phyloP scores from a whole-genome alignment of 148 eudicot genomes.

The Bassia scoparia region DNA sequence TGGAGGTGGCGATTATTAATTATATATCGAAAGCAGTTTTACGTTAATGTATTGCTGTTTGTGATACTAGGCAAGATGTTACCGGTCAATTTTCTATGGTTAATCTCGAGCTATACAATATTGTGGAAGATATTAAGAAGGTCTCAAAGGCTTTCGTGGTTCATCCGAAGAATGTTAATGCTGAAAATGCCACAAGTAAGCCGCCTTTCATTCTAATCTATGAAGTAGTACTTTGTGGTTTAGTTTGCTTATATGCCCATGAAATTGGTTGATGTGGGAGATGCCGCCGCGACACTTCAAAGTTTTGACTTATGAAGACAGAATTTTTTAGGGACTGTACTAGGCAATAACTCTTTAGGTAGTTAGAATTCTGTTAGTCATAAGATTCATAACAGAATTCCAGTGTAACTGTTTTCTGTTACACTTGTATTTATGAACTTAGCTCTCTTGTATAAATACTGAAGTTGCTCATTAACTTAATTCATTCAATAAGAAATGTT shows the following conservation, averaged over 20 bases:
- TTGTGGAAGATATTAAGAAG: constrained; percentile 91
- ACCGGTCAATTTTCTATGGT: constrained; percentile 94
- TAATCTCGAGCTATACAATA: constrained; percentile 83
- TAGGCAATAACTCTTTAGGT: not conserved
- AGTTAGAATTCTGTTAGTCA: too few relatives aligned
- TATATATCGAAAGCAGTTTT: not conserved
- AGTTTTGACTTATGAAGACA: too few relatives aligned
- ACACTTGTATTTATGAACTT: too few relatives aligned
- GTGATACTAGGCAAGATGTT: constrained; percentile 66
- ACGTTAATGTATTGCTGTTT: constrained; percentile 11
- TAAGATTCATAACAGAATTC: too few relatives aligned
- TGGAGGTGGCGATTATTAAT: too few relatives aligned
- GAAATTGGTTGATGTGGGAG: too few relatives aligned
- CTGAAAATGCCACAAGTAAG: constrained; percentile 81
- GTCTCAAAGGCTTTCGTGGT: constrained; percentile 96
- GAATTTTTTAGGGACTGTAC: not conserved
- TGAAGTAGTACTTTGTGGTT: not conserved
- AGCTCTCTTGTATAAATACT: too few relatives aligned
- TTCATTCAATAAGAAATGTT: too few relatives aligned
- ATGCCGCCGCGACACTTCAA: too few relatives aligned
- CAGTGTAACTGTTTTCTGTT: too few relatives aligned
- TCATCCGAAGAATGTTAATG: constrained; percentile 86
- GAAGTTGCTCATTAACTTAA: too few relatives aligned
- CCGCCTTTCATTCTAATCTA: constrained; percentile 11
- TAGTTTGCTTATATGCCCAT: not conserved